Conservation (phyloP, 2,329 filamentous ascomycete genomes). For the Ophiocordyceps camponoti-saundersi region DNA sequence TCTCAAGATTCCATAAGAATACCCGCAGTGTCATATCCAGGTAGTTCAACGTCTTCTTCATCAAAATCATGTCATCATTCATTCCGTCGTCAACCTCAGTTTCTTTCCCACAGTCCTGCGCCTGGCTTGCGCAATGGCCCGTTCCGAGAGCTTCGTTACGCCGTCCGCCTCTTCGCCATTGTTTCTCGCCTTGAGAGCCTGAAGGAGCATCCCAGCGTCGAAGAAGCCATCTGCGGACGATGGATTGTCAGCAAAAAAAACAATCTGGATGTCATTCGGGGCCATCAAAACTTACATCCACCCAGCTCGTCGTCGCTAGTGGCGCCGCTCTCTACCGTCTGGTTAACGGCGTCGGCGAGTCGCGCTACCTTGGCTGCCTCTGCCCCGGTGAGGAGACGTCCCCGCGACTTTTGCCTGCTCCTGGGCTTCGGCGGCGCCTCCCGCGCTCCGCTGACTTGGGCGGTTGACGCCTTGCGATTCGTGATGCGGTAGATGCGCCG, state of each 20-base stretch:
- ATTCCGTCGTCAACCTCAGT: constrained; percentile 26
- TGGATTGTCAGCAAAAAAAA: neutral
- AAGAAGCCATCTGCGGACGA: constrained; percentile 74
- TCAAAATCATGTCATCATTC: neutral
- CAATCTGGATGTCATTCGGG: neutral
- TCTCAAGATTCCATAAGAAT: no score
- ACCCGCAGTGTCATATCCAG: no score
- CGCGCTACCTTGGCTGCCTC: constrained; percentile 24
- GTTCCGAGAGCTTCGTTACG: constrained; percentile 33
- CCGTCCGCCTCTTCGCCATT: constrained; percentile 49
- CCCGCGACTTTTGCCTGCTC: constrained; percentile 50
- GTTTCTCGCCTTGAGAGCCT: constrained; percentile 66
- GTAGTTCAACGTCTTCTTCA: no score
- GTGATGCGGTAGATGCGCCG: constrained; percentile 65
- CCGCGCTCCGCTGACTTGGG: constrained; percentile 31
- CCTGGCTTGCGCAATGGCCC: constrained; percentile 38
- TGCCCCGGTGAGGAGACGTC: constrained; percentile 49
- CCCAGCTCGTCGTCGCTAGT: constrained; percentile 78
- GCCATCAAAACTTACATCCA: constrained; percentile 54
- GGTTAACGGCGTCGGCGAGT: constrained; percentile 35
- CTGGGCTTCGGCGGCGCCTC: constrained; percentile 26
- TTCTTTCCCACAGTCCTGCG: constrained; percentile 60
- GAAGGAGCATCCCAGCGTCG: constrained; percentile 84
- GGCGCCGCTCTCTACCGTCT: constrained; percentile 51
- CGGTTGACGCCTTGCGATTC: constrained; percentile 23